Conservation (phyloP, 331 rosid species). For the Dryas integrifolia region DNA sequence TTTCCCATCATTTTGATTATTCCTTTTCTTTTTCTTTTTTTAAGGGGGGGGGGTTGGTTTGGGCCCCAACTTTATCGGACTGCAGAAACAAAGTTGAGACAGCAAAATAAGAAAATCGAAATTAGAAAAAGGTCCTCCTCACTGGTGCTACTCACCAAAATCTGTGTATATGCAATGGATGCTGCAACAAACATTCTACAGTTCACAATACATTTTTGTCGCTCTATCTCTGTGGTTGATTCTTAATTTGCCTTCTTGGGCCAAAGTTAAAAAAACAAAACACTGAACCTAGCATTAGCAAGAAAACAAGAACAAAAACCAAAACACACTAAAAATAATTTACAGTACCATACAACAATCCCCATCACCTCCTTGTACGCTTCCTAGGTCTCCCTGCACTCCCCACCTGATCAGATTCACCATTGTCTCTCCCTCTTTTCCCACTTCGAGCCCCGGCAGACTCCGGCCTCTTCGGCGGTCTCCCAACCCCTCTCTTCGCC, state of each 20-base stretch:
- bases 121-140: not conserved
- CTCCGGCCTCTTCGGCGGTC: conserved; percentile 32
- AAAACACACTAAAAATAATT: conserved; percentile 20
- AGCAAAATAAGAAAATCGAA: not conserved
- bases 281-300: conserved; percentile 12
- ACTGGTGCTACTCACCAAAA: not conserved
- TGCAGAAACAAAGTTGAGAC: not conserved
- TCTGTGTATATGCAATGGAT: conserved; percentile 20
- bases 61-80: not conserved
- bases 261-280: not conserved
- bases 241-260: conserved; percentile 7
- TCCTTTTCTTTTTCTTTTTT: not conserved
- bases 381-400: conserved; percentile 34
- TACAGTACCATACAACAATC: conserved; percentile 29
- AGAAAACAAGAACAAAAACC: not conserved
- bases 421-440: conserved; percentile 28
- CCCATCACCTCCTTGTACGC: conserved; percentile 34
- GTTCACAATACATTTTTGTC: conserved; percentile 4
- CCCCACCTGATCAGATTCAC: conserved; percentile 27
- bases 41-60: not conserved
- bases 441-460: not conserved
- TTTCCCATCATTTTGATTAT: too few species aligned
- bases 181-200: conserved; percentile 25
- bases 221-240: not conserved
- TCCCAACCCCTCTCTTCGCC: conserved; percentile 29